These are phyloP conservation scores for Tremellales sp. DNA, from an alignment of 1,284 basidiomycete genomes.

Conservation along the genomic window DNA sequence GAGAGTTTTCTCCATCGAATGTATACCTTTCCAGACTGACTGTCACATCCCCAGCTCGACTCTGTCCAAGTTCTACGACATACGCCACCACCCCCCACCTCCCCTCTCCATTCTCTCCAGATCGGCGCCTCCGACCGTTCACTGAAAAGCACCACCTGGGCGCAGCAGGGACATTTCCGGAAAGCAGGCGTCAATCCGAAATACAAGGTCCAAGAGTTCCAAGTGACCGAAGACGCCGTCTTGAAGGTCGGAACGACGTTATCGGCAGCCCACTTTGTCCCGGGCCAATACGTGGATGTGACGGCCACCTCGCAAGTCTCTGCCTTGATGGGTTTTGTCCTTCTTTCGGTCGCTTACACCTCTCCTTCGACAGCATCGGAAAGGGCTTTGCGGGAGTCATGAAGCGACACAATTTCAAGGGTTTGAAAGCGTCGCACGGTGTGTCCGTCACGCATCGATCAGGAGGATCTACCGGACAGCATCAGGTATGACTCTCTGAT, in stretches of 20 bases:
- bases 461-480: conserved; percentile 88
- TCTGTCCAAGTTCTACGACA: conserved; percentile 50
- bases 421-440: conserved; percentile 92
- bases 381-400: conserved; percentile 97
- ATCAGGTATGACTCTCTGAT: conserved; percentile 62
- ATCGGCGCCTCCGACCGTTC: conserved; percentile 72
- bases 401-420: conserved; percentile 94
- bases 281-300: conserved; percentile 94
- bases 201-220: conserved; percentile 83
- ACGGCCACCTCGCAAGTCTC: conserved; percentile 77
- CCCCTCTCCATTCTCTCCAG: conserved; percentile 77
- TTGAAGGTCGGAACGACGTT: conserved; percentile 84
- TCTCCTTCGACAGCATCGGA: conserved; percentile 62
- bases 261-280: conserved; percentile 92
- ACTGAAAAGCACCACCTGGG: conserved; percentile 62
- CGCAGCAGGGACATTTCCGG: conserved; percentile 81
- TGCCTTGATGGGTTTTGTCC: conserved; percentile 1
- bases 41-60: conserved; percentile 50
- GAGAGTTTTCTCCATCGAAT: conserved; percentile 30
- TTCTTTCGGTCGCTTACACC: background rate
- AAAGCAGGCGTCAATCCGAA: conserved; percentile 82
- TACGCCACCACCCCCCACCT: conserved; percentile 28
- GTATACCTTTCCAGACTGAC: background rate
- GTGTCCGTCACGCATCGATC: conserved; percentile 92
- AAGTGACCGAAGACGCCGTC: conserved; percentile 81